Conservation (phyloP, 768 basidiomycete genomes). For the Trametes gibbosa region DNA sequence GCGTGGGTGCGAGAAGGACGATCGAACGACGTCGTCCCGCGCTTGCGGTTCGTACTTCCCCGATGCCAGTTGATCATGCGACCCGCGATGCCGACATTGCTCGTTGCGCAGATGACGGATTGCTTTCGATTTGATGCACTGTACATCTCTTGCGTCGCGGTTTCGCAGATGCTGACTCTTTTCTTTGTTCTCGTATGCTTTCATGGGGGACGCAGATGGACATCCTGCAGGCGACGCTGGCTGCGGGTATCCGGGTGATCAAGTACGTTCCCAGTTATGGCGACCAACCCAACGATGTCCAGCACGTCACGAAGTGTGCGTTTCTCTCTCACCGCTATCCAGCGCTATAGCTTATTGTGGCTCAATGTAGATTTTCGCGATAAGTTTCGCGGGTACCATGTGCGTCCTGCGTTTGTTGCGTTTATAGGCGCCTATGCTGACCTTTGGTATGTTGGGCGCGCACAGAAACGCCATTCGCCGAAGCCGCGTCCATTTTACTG, state of each 20-base stretch:
- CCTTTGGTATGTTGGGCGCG: too few relatives aligned
- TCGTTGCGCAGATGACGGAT: too few relatives aligned
- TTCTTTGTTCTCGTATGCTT: too few relatives aligned
- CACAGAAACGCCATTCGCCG: constrained; percentile 56
- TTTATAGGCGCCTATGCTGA: not conserved
- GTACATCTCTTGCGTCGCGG: too few relatives aligned
- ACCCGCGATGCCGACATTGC: not conserved
- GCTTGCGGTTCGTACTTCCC: too few relatives aligned
- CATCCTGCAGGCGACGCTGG: constrained; percentile 53
- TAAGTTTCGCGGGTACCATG: constrained; percentile 64
- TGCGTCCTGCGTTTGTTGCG: constrained; percentile 28
- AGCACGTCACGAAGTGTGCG: constrained; percentile 63
- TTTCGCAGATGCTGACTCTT: too few relatives aligned
- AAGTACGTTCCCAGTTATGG: constrained; percentile 64
- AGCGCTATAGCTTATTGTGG: not conserved
- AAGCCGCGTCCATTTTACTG: constrained; percentile 58
- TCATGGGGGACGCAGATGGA: constrained; percentile 54
- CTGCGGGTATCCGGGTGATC: constrained; percentile 51
- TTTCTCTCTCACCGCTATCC: constrained; percentile 12
- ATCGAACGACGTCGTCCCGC: not conserved
- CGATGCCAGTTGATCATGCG: not conserved
- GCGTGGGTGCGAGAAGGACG: not conserved
- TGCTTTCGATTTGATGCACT: too few relatives aligned
- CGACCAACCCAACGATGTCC: constrained; percentile 54
- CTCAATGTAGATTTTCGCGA: constrained; percentile 56